Conservation (phyloP, 495 filamentous ascomycete species). For the Penicillium taxi region DNA sequence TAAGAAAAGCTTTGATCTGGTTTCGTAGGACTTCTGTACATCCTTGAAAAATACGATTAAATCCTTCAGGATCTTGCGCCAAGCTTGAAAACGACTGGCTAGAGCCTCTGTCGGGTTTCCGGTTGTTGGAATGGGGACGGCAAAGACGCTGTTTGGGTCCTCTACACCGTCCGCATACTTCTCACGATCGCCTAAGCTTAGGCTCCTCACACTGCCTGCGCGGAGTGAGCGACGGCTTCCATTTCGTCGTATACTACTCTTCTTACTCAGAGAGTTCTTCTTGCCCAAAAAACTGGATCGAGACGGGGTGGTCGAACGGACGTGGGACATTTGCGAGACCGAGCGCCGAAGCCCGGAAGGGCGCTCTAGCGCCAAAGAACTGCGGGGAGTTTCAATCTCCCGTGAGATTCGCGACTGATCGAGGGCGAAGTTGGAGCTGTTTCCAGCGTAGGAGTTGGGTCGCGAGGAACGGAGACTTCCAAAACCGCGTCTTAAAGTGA, state of each 20-base stretch:
- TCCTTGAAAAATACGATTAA: slow-evolving; percentile 92
- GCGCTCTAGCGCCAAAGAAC: slow-evolving; percentile 49
- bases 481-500: slow-evolving; percentile 27
- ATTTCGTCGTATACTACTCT: slow-evolving; percentile 67
- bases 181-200: slow-evolving; percentile 53
- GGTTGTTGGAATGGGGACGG: slow-evolving; percentile 77
- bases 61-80: slow-evolving; percentile 93
- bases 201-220: slow-evolving; percentile 73
- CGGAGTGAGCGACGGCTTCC: slow-evolving; percentile 66
- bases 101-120: slow-evolving; percentile 85
- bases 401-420: slow-evolving; percentile 34
- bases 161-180: slow-evolving; percentile 53
- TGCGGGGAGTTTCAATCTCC: slow-evolving; percentile 36
- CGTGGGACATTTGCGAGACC: slow-evolving; percentile 46
- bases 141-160: slow-evolving; percentile 76
- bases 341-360: slow-evolving; percentile 40
- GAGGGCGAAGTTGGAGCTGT: slow-evolving; percentile 30
- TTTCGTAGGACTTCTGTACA: slow-evolving; percentile 83
- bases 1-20: slow-evolving; percentile 68
- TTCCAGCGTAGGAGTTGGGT: slow-evolving; percentile 34
- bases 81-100: slow-evolving; percentile 86
- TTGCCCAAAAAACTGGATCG: slow-evolving; percentile 79
- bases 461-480: slow-evolving; percentile 25
- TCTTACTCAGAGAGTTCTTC: slow-evolving; percentile 66
- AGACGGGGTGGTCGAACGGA: slow-evolving; percentile 48